phyloP scores from a whole-genome alignment of 371 early-diverging fungal genomes.

The Amoeboaphelidium protococcarum region DNA sequence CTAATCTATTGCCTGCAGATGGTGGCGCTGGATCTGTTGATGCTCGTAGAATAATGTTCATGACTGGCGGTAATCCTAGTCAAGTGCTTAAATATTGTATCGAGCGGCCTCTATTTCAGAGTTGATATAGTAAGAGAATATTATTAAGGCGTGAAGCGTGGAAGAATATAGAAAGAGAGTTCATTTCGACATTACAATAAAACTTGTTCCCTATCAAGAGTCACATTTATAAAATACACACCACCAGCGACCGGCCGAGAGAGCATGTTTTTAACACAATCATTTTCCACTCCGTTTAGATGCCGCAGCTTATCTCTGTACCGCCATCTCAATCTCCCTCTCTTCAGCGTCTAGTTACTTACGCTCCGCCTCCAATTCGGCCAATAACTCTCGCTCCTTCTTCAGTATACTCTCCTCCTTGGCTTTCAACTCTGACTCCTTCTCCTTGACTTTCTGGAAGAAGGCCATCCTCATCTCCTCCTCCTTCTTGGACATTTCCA shows the following conservation, averaged over 20 bases:
- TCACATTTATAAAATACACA: too few relatives aligned
- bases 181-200: too few relatives aligned
- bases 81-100: neutral
- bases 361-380: neutral
- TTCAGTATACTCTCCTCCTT: neutral
- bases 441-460: conserved; percentile 38
- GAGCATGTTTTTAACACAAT: too few relatives aligned
- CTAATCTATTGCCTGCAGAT: too few relatives aligned
- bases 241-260: too few relatives aligned
- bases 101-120: neutral
- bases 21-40: too few relatives aligned
- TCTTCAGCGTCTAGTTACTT: neutral
- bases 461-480: conserved; percentile 43
- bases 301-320: neutral
- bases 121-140: too few relatives aligned
- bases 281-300: neutral
- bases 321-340: neutral
- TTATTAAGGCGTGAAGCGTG: too few relatives aligned
- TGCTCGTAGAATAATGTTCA: too few relatives aligned
- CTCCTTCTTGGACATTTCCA: conserved; percentile 43
- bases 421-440: conserved; percentile 28
- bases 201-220: too few relatives aligned
- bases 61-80: neutral
- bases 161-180: too few relatives aligned
- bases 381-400: neutral